These are phyloP conservation scores for Lecanicillium sp. DNA, from an alignment of 2,329 filamentous ascomycete species.

Conservation along the genomic window DNA sequence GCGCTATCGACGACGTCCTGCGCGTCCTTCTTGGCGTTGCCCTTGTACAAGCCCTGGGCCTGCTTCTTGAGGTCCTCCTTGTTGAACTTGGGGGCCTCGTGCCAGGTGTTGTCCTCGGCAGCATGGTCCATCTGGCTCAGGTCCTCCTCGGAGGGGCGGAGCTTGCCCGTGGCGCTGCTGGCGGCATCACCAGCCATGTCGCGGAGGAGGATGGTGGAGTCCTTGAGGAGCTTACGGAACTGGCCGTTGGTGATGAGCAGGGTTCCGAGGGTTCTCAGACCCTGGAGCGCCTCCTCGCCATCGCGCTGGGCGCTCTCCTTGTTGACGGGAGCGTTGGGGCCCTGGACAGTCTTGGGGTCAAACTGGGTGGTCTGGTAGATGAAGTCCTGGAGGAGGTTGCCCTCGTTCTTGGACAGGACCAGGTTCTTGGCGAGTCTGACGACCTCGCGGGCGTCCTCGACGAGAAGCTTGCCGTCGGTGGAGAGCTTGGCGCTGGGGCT, in stretches of 20 bases:
- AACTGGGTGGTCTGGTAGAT: slow-evolving; percentile 87
- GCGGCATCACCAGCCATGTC: slow-evolving; percentile 92
- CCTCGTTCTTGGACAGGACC: slow-evolving; percentile 88
- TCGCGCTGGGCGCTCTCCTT: slow-evolving; percentile 78
- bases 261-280: slow-evolving; percentile 79
- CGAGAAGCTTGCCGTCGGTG: slow-evolving; percentile 69
- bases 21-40: slow-evolving; percentile 50
- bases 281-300: slow-evolving; percentile 75
- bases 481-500: slow-evolving; percentile 74
- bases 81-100: slow-evolving; percentile 74
- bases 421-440: slow-evolving; percentile 80
- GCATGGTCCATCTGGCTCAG: slow-evolving; percentile 73
- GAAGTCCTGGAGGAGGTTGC: slow-evolving; percentile 91
- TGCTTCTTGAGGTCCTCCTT: slow-evolving; percentile 64
- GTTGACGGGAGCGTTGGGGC: slow-evolving; percentile 61
- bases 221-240: slow-evolving; percentile 74
- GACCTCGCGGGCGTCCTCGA: slow-evolving; percentile 71
- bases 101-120: slow-evolving; percentile 89
- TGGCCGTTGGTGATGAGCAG: slow-evolving; percentile 93
- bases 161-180: slow-evolving; percentile 64
- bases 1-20: slow-evolving; percentile 55
- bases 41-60: slow-evolving; percentile 55
- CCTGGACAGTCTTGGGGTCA: slow-evolving; percentile 52
- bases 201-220: slow-evolving; percentile 73
- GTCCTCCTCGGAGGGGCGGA: slow-evolving; percentile 73